Evolutionary conservation across 768 basidiomycete species (phyloP), one percentile per base, ranked within the genome.

Genomic region (Chalciporus piperatus): DNA sequence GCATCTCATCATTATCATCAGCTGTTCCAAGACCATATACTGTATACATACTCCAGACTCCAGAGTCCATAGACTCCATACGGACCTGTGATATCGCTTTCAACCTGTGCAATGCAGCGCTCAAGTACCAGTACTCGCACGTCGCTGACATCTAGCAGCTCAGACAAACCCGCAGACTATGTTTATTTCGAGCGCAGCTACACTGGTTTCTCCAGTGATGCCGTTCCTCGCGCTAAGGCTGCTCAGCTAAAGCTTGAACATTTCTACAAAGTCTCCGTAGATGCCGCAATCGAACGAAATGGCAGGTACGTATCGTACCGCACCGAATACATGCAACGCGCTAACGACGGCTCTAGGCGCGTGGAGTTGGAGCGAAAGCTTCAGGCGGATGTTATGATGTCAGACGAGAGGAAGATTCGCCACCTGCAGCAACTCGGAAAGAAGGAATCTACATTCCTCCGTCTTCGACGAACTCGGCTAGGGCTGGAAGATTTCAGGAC

Each of bases 191-290:
- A 95, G 60, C 81, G 96, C 55, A 86, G 80, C 40, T 80, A 86
- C 2, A 68, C 75, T 45, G 81, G 81, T 33, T 92, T 96, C 69
- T 88, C 89, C 6, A 86, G 91, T 48, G 83, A 88, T 54, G 85
- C 90, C 14, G 69, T 86, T 56, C 85, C 92, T 40, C 86, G 87
- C 57, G 90, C 92, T 13, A 95, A 93, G 69, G 83, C 82, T 37
- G 95, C 95, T 3, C 94, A 97, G 69, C 76, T 98, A 72, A 97
- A 96, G 71, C 79, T 98, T 47, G 97, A 98, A 72, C 87, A 95
- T 66, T 97, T 86, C 67, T 99, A 98, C 73, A 97, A 98, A 70
- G 86, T 97, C 37, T 92, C 92, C 1, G 97, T 99, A 38, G 94
- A 98, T 67, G 82, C 89, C 41, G 96, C 96, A 12, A 91, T 99